A percentile compares a stretch with the other conserved stretches of the same genome.
Conservation (phyloP, 2,329 filamentous ascomycete species). For the Neonectria punicea region DNA sequence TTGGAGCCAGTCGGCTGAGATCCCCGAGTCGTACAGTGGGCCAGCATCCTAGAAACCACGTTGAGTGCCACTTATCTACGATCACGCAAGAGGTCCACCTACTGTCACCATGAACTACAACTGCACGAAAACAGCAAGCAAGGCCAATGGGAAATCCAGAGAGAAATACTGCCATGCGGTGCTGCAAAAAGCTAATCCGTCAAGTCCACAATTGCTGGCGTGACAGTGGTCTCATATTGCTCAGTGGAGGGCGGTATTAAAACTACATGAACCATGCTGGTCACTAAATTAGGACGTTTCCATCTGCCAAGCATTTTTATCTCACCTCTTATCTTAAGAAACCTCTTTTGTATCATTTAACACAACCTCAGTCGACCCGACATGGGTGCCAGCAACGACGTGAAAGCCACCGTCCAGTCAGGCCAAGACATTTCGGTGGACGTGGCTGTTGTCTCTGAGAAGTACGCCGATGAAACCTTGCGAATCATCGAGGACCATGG, state of each 20-base stretch:
- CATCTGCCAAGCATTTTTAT: too few species aligned
- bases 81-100: constrained; percentile 22
- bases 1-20: not conserved
- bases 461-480: constrained; percentile 51
- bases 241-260: not conserved
- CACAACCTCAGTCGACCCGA: too few species aligned
- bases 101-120: constrained; percentile 6
- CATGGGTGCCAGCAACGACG: not conserved
- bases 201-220: not conserved
- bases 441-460: constrained; percentile 18
- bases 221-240: constrained; percentile 2
- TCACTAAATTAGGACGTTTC: not conserved
- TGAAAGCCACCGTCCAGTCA: not conserved
- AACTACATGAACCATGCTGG: not conserved
- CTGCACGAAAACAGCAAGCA: not conserved
- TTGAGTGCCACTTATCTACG: not conserved
- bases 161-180: not conserved
- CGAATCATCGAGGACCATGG: constrained; percentile 49
- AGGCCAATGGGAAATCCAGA: not conserved
- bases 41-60: not conserved
- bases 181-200: not conserved
- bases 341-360: not conserved
- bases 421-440: constrained; percentile 8
- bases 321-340: not conserved
- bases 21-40: not conserved